These are phyloP conservation scores for Pseudogymnoascus sp. DNA, from an alignment of 2,329 filamentous ascomycete genomes.

Conservation along the genomic window DNA sequence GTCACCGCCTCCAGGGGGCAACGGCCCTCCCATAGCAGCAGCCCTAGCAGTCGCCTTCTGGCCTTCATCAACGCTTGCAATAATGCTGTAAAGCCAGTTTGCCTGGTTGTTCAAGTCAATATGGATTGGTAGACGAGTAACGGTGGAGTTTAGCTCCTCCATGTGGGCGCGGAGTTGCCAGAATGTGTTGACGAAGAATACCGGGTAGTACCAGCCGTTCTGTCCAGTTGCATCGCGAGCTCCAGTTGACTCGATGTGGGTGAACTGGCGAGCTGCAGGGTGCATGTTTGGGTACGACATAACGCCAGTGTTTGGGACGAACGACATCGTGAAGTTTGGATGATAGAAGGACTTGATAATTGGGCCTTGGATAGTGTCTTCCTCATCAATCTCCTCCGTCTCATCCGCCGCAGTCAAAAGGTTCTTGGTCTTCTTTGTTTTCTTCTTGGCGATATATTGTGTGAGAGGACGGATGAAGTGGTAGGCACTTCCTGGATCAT, in stretches of 20 bases:
- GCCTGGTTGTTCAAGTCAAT: constrained; percentile 75
- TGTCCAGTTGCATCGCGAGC: constrained; percentile 76
- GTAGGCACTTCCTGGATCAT: constrained; percentile 68
- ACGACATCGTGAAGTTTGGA: constrained; percentile 82
- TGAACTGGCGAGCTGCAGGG: constrained; percentile 66
- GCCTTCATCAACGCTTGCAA: constrained; percentile 78
- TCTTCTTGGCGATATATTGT: constrained; percentile 87
- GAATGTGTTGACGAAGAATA: constrained; percentile 90
- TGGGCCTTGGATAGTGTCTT: constrained; percentile 50
- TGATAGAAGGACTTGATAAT: constrained; percentile 83
- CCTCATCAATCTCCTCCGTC: constrained; percentile 41
- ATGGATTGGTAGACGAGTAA: constrained; percentile 71
- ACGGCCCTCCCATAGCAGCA: constrained; percentile 50
- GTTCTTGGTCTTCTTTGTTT: constrained; percentile 78
- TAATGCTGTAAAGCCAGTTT: constrained; percentile 83
- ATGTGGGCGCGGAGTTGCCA: constrained; percentile 93
- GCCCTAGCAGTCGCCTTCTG: constrained; percentile 75
- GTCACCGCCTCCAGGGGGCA: constrained; percentile 70
- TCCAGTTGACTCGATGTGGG: constrained; percentile 70
- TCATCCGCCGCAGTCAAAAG: constrained; percentile 53
- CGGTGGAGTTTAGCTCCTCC: constrained; percentile 83
- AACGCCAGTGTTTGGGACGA: constrained; percentile 72
- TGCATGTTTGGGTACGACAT: constrained; percentile 59
- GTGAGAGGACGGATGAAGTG: constrained; percentile 81
- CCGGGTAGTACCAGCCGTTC: constrained; percentile 89